Conservation (phyloP, 1,284 basidiomycete genomes). For the Trichosporon ovoides region DNA sequence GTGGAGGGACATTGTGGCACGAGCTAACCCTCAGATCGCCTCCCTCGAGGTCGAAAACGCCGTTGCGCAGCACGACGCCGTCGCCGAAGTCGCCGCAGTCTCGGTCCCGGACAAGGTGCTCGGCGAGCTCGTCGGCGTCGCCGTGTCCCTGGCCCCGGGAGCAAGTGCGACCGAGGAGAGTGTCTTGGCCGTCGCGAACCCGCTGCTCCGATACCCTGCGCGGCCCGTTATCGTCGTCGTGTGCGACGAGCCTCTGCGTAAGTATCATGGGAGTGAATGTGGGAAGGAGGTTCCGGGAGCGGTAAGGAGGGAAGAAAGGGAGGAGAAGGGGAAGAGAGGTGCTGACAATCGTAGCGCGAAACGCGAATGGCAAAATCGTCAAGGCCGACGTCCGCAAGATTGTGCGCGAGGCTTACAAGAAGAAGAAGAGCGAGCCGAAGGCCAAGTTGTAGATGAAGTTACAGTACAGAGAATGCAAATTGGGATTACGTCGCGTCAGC, state of each 20-base stretch:
- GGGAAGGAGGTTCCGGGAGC: no score
- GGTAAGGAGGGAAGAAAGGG: no score
- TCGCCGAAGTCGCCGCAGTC: slow-evolving; percentile 37
- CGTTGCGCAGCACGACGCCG: slow-evolving; percentile 28
- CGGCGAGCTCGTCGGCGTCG: slow-evolving; percentile 38
- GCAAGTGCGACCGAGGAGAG: slow-evolving; percentile 9
- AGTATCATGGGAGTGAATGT: no score
- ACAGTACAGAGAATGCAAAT: not conserved
- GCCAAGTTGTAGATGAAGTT: slow-evolving; percentile 5
- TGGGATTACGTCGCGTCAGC: no score
- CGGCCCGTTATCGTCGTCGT: slow-evolving; percentile 16
- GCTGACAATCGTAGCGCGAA: slow-evolving; percentile 12
- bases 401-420: slow-evolving; percentile 7
- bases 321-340: no score
- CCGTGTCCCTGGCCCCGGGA: slow-evolving; percentile 28
- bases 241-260: slow-evolving; percentile 11
- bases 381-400: slow-evolving; percentile 18
- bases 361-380: slow-evolving; percentile 21
- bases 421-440: not conserved
- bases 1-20: no score
- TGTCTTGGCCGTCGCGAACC: slow-evolving; percentile 12
- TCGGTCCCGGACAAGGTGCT: slow-evolving; percentile 34
- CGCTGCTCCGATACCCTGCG: slow-evolving; percentile 18
- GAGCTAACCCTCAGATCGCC: no score
- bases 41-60: slow-evolving; percentile 42